Percentiles rank a stretch among this genome's conserved stretches.
These are phyloP conservation scores for Aspergillus costaricaensis DNA, from an alignment of 2,329 filamentous ascomycete species.

Conservation along the genomic window DNA sequence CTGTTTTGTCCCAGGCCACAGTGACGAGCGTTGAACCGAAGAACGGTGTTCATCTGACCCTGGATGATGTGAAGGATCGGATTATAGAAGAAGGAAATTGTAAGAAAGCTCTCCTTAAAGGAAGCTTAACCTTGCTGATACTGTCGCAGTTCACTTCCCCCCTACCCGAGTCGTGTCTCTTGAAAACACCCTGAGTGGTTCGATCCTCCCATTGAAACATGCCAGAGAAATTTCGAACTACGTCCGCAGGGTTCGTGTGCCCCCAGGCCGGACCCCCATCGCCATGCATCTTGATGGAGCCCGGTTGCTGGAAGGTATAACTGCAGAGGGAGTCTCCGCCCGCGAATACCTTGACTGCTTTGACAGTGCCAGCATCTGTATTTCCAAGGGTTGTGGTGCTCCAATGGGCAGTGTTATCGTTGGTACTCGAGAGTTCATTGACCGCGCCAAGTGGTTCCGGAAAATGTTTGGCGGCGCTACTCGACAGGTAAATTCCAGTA, in stretches of 20 bases:
- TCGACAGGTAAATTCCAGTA: slow-evolving; percentile 22
- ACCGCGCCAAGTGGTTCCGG: slow-evolving; percentile 32
- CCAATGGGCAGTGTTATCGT: slow-evolving; percentile 37
- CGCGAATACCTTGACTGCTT: slow-evolving; percentile 35
- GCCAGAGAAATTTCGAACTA: slow-evolving; percentile 31
- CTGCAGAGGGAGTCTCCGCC: slow-evolving; percentile 26
- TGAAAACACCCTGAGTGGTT: slow-evolving; percentile 32
- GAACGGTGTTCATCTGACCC: slow-evolving; percentile 38
- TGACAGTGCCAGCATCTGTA: slow-evolving; percentile 36
- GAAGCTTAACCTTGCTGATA: too few species aligned
- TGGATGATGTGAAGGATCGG: slow-evolving; percentile 36
- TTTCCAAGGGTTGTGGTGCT: slow-evolving; percentile 37
- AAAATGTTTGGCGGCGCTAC: slow-evolving; percentile 39
- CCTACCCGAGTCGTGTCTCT: slow-evolving; percentile 25
- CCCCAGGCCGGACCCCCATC: slow-evolving; percentile 25
- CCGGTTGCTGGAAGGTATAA: slow-evolving; percentile 26
- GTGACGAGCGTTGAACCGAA: slow-evolving; percentile 31
- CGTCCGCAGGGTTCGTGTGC: slow-evolving; percentile 28
- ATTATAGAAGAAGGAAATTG: slow-evolving; percentile 27
- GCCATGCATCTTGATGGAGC: slow-evolving; percentile 36
- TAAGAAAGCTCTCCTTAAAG: not conserved
- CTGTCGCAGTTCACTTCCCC: not conserved
- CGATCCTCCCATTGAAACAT: slow-evolving; percentile 32
- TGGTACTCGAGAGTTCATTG: slow-evolving; percentile 29
- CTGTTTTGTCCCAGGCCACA: slow-evolving; percentile 36